Percentiles rank a stretch among this genome's conserved stretches.
Conservation (phyloP, 306 rosid species). For the Vigna hirtella region DNA sequence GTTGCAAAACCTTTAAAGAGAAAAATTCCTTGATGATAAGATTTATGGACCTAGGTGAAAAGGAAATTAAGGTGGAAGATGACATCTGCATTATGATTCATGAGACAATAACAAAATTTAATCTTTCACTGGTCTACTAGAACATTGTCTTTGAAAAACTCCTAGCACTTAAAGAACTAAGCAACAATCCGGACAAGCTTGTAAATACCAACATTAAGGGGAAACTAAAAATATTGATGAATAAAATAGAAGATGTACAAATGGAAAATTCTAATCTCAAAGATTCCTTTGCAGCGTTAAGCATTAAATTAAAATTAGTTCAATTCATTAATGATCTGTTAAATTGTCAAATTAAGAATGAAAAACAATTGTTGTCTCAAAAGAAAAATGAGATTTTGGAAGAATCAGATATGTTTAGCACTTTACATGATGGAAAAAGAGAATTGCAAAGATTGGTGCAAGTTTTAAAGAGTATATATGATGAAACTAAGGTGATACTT, state of each 20-base stretch:
- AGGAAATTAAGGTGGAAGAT: slow-evolving; percentile 60
- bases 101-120: slow-evolving; percentile 66
- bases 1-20: slow-evolving; percentile 57
- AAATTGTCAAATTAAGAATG: slow-evolving; percentile 57
- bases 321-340: slow-evolving; percentile 61
- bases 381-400: slow-evolving; percentile 65
- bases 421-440: slow-evolving; percentile 58
- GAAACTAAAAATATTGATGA: slow-evolving; percentile 57
- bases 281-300: slow-evolving; percentile 62
- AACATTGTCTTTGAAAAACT: slow-evolving; percentile 60
- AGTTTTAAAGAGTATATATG: slow-evolving; percentile 58
- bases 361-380: slow-evolving; percentile 54
- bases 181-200: slow-evolving; percentile 55
- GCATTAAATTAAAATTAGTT: slow-evolving; percentile 52
- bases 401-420: slow-evolving; percentile 53
- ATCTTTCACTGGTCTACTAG: slow-evolving; percentile 65
- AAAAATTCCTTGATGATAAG: slow-evolving; percentile 56
- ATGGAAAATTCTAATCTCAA: slow-evolving; percentile 64
- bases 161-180: slow-evolving; percentile 58
- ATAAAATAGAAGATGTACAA: slow-evolving; percentile 55
- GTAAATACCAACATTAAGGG: slow-evolving; percentile 65
- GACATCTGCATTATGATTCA: slow-evolving; percentile 61
- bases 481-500: slow-evolving; percentile 53
- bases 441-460: slow-evolving; percentile 59
- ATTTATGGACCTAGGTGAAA: slow-evolving; percentile 57